Evolutionary conservation across 192 early-diverging fungal genomes (phyloP), one percentile per base, ranked within the genome.

Genomic region (Entomortierella parvispora): DNA sequence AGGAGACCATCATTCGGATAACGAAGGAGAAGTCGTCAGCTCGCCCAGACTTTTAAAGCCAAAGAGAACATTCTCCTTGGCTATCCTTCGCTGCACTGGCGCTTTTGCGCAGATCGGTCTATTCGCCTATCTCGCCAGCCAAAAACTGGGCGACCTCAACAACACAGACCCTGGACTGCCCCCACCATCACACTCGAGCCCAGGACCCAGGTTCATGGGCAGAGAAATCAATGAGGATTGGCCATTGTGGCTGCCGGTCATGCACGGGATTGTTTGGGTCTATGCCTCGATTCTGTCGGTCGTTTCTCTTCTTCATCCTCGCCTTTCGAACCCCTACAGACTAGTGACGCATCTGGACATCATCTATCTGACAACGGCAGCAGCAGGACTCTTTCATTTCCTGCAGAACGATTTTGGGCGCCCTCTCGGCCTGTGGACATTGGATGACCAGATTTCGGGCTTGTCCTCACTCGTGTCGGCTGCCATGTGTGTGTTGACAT

Each of bases 231-330:
- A 63, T 28, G 60, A 63, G 12, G 74, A 77, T 8, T 77, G 74
- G 74, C 74, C 74, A 28, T 15, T 77, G 8, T 77, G 74, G 74
- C 28, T 77, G 18, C 74, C 74, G 18, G 74, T 77, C 56, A 77
- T 77, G 74, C 74, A 77, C 50, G 74, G 74, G 25, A 77, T 77
- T 26, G 58, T 77, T 12, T 77, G 74, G 74, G 65, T 77, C 28
- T 77, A 77, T n/a, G 55, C 74, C 6, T 46, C 61, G 4, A 77
- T 77, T n/a, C 74, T 77, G 10, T 77, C 74, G 0, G 47, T 68
- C 29, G 74, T 77, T 2, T 77, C 74, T 22, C 42, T 77, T 17
- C 74, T 77, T 26, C 74, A 77, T 34, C 74, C 74, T 59, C 65
- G 74, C 17, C 65, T 77, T 7, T 77, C 74, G 15, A 20, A 68